Evolutionary conservation across 1,284 basidiomycete genomes (phyloP), one percentile per base, ranked within the genome.

Genomic region (Malassezia nana): DNA sequence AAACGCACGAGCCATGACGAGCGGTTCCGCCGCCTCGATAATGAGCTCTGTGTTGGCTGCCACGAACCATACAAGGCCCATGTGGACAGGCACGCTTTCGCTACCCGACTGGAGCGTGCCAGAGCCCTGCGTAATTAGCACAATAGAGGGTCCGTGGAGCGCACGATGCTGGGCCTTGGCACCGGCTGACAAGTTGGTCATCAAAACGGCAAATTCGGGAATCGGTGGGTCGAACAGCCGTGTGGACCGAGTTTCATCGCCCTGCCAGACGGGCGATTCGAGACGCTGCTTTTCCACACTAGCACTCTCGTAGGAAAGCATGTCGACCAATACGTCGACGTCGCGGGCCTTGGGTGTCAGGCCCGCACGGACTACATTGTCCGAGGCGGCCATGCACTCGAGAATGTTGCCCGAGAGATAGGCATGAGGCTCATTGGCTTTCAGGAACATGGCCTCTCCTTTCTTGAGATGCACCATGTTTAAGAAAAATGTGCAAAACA

Each of bases 291-390:
- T 58, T 2, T 58, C 50, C 0, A 55, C 47, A 9, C 32, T 35
- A 8, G 58, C 58, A 80, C 81, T 79, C 1, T 83, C 82, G 76
- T 96, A 98, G 8, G 90, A 96, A 58, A 98, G 81, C 72, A 88
- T 87, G 3, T 82, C 78, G 55, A 95, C 79, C 46, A 99, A 82
- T 60, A 91, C 95, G 3, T 84, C 82, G 18, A 95, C 84, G 74
- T 99, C 94, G 55, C 92, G 83, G 20, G 87, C 80, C 76, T 99
- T 99, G 10, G 94, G 92, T 0, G 94, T 99, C 38, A 99, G 82
- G 16, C 94, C 94, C 1, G 94, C 94, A 43, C 94, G 86, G 54
- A 99, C 94, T 72, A 99, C 94, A 75, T 98, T 98, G 78, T 99
- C 92, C 55, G 57, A 61, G 6, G 59, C 57, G 6, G 71, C 71